phyloP scores from a whole-genome alignment of 2,329 filamentous ascomycete genomes.

The Fusarium xyrophilum region DNA sequence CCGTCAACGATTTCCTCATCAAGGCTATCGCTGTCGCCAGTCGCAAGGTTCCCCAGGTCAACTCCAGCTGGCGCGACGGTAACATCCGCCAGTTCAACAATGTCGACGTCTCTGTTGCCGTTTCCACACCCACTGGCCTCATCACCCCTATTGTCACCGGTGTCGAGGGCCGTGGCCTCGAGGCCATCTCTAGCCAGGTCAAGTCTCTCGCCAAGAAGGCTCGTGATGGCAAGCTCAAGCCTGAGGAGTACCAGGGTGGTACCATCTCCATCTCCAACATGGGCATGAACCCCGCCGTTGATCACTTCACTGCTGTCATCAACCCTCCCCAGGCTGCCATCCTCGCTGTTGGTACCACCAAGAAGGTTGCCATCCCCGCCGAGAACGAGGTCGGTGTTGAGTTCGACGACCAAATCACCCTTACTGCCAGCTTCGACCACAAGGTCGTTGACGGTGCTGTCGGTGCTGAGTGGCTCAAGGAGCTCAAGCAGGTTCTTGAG shows the following conservation, averaged over 20 bases:
- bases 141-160: slow-evolving; percentile 97
- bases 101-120: slow-evolving; percentile 94
- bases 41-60: slow-evolving; percentile 93
- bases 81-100: slow-evolving; percentile 92
- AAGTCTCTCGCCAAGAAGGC: slow-evolving; percentile 98
- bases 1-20: slow-evolving; percentile 99
- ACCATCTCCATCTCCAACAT: slow-evolving; percentile 99
- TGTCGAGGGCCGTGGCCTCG: slow-evolving; percentile 84
- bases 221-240: slow-evolving; percentile 97
- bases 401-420: slow-evolving; percentile 96
- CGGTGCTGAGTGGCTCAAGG: slow-evolving; percentile 94
- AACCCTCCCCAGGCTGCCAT: slow-evolving; percentile 98
- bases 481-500: slow-evolving; percentile 97
- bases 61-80: slow-evolving; percentile 92
- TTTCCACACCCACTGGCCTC: slow-evolving; percentile 89
- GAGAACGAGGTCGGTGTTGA: slow-evolving; percentile 81
- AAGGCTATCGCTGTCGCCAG: slow-evolving; percentile 91
- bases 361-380: slow-evolving; percentile 90
- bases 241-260: slow-evolving; percentile 98
- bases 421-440: slow-evolving; percentile 98
- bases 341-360: slow-evolving; percentile 91
- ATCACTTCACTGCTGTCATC: slow-evolving; percentile 98
- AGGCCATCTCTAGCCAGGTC: slow-evolving; percentile 85
- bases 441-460: slow-evolving; percentile 97
- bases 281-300: slow-evolving; percentile 98